Percentiles rank a stretch among this genome's conserved stretches.
Evolutionary conservation across 768 basidiomycete species (phyloP).

Genomic region (Xanthoconium purpureum): DNA sequence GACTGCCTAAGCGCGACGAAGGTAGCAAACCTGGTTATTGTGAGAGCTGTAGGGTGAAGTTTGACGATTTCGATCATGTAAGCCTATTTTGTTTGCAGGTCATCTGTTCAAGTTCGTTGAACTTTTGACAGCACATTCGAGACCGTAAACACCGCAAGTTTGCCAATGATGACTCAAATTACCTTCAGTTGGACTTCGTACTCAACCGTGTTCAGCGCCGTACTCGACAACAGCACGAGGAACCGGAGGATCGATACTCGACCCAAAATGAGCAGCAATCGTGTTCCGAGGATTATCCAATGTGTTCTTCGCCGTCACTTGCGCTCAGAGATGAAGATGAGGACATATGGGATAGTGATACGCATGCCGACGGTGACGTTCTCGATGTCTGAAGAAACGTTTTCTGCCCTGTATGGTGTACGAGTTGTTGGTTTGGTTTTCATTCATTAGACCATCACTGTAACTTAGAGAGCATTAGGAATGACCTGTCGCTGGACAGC

Average conservation of each 20-base stretch:
- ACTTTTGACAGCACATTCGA: conserved; percentile 58
- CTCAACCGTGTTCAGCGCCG: conserved; percentile 59
- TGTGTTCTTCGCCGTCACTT: conserved; percentile 20
- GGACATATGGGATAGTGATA: conserved; percentile 20
- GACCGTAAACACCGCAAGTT: conserved; percentile 78
- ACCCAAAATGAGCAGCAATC: conserved; percentile 6
- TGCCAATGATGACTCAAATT: conserved; percentile 75
- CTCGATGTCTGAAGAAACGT: conserved; percentile 16
- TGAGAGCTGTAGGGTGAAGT: conserved; percentile 91
- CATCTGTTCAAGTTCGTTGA: not conserved
- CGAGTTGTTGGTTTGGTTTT: conserved; percentile 21
- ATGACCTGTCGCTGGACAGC: not conserved
- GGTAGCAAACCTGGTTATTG: conserved; percentile 93
- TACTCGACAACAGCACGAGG: conserved; percentile 27
- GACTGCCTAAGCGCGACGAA: conserved; percentile 77
- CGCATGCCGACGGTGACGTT: conserved; percentile 22
- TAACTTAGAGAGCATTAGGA: conserved; percentile 18
- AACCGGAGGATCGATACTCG: conserved; percentile 24
- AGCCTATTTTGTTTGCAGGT: conserved; percentile 11
- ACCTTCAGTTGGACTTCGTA: conserved; percentile 71
- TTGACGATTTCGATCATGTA: conserved; percentile 82
- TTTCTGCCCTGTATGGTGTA: conserved; percentile 9
- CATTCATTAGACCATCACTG: conserved; percentile 16
- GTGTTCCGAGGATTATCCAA: conserved; percentile 21
- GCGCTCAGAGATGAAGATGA: conserved; percentile 15